Evolutionary conservation across 495 filamentous ascomycete genomes (phyloP).

Genomic region (Penicillium pancosmium): DNA sequence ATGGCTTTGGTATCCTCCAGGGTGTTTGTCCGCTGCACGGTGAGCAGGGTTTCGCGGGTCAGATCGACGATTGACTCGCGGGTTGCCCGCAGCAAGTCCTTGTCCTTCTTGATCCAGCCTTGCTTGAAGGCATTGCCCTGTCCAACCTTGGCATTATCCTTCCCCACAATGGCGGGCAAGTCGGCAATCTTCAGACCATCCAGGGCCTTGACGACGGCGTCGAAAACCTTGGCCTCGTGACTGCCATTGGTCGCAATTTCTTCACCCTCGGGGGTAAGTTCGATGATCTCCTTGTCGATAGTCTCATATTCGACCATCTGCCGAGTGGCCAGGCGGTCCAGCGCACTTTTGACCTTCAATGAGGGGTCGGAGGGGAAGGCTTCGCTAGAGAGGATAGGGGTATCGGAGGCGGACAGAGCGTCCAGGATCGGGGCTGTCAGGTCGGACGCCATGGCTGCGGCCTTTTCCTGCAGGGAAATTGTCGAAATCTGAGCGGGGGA

Average conservation of each 20-base stretch:
- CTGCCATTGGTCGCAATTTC: conserved; percentile 81
- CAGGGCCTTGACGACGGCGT: conserved; percentile 74
- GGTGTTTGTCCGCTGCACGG: conserved; percentile 67
- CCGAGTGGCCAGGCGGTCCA: conserved; percentile 81
- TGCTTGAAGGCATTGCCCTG: conserved; percentile 95
- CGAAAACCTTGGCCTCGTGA: conserved; percentile 93
- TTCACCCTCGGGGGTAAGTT: conserved; percentile 77
- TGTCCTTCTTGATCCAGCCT: conserved; percentile 93
- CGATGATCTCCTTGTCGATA: conserved; percentile 74
- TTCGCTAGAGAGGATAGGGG: conserved; percentile 70
- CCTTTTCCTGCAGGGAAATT: conserved; percentile 29
- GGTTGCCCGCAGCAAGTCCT: conserved; percentile 61
- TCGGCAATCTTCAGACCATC: conserved; percentile 81
- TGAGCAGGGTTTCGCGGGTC: conserved; percentile 71
- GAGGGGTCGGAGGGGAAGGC: conserved; percentile 76
- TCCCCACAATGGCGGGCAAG: conserved; percentile 74
- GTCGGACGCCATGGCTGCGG: conserved; percentile 60
- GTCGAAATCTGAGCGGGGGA: conserved; percentile 15
- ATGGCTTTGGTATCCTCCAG: conserved; percentile 72
- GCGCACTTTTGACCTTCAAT: conserved; percentile 76
- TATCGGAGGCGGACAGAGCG: conserved; percentile 62
- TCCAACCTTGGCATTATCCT: conserved; percentile 85
- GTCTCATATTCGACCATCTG: conserved; percentile 86
- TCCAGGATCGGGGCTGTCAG: conserved; percentile 67
- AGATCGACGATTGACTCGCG: conserved; percentile 74